phyloP scores from a whole-genome alignment of 495 filamentous ascomycete genomes.

The Aspergillus hancockii region DNA sequence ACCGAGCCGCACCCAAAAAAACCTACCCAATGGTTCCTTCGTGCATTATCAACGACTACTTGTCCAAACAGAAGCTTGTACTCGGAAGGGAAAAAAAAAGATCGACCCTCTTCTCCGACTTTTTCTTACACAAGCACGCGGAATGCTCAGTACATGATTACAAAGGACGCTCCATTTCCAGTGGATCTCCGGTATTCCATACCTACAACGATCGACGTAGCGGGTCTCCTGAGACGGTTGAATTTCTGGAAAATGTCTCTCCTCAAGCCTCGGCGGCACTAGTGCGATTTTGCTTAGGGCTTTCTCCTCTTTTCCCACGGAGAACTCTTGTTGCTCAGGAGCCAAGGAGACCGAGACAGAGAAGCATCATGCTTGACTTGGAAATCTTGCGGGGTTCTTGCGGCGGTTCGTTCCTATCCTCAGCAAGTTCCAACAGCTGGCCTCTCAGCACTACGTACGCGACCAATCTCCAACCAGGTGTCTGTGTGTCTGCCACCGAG shows the following conservation, averaged over 20 bases:
- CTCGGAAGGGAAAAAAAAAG: not conserved
- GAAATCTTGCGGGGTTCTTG: not conserved
- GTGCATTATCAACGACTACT: not conserved
- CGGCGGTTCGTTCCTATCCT: not conserved
- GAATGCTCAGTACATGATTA: constrained; percentile 6
- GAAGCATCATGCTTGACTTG: not conserved
- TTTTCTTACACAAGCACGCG: constrained; percentile 7
- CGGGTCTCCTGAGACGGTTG: constrained; percentile 1
- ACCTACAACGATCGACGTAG: constrained; percentile 1
- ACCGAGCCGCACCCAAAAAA: constrained; percentile 1
- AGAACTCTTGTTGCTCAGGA: constrained; percentile 4
- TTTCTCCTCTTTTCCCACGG: constrained; percentile 3
- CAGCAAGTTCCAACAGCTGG: not conserved
- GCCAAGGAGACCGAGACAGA: not conserved
- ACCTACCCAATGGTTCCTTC: not conserved
- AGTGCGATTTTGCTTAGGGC: not conserved
- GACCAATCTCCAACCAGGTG: not conserved
- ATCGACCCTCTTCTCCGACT: not conserved
- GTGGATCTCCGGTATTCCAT: constrained; percentile 9
- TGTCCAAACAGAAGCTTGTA: not conserved
- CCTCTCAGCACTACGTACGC: not conserved
- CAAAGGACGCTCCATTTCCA: constrained; percentile 4
- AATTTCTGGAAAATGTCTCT: constrained; percentile 1
- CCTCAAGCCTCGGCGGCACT: constrained; percentile 3
- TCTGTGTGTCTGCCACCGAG: not conserved